Evolutionary conservation across 768 basidiomycete species (phyloP), one percentile per base, ranked within the genome.

Genomic region (Xerocomus potaroensis): DNA sequence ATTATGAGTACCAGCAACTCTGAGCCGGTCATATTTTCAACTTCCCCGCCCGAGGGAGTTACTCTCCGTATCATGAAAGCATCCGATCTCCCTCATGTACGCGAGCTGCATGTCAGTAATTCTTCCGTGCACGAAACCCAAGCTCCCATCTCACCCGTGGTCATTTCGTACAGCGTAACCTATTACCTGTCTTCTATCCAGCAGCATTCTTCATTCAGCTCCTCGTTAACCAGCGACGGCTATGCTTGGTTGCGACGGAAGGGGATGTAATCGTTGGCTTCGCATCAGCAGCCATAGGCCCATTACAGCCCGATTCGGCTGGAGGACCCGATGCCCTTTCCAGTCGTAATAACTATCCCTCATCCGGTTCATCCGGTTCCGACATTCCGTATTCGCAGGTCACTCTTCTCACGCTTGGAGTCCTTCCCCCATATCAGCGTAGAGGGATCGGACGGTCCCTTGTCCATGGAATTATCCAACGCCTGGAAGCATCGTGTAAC

Each of bases 141-240:
- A 9, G 16, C 14, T 26, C 41, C 32, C 16, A 29, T 41, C 51
- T 61, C 15, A 51, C 45, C 14, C 26, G 26, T 10, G 26, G 22
- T 22, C 29, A 16, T 34, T 21, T 16, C 21, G n/a, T 18, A 3
- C 34, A 65, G 64, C 55, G 48, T 24, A 51, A 36, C 26, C 57
- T 65, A 29, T 50, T 65, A 8, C 59, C 64, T 10, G 45, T 56
- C 39, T 48, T 59, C 40, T 65, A 65, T 42, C 64, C 64, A 9
- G 15, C 46, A 2, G 45, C 66, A n/a, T 65, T 65, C 43, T 65
- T 68, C 38, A 32, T 68, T 19, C 64, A 65, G 29, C 61, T 65
- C 16, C 55, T 68, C 8, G 42, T 68, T 7, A 59, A 66, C 9
- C 50, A 64, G 1, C 48, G 48, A 33, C 66, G 54, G 14, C 61